Percentiles rank a stretch among this genome's conserved stretches.
Conservation (phyloP, 2,329 filamentous ascomycete species). For the Pseudopyricularia cyperi region DNA sequence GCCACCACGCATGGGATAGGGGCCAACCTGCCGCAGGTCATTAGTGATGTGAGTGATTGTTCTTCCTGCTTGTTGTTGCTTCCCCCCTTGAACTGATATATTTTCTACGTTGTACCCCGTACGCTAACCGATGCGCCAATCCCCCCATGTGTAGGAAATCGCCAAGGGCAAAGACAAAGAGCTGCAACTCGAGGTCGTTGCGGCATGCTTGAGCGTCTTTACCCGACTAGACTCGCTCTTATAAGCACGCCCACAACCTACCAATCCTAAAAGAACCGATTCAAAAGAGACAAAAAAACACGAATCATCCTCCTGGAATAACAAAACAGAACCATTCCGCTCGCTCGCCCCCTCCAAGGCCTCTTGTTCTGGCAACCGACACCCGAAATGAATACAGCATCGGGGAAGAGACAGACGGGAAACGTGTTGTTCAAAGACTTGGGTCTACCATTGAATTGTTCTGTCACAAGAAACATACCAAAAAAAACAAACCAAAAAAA, state of each 20-base stretch:
- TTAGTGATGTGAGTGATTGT: conserved; percentile 50
- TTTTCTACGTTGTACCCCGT: background rate
- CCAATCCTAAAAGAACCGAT: background rate
- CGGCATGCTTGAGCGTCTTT: conserved; percentile 93
- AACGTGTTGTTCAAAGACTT: too few species aligned
- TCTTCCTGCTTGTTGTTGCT: background rate
- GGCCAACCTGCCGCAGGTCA: conserved; percentile 78
- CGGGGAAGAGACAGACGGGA: too few species aligned
- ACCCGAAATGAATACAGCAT: too few species aligned
- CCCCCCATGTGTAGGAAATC: conserved; percentile 44
- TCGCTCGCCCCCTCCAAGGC: background rate
- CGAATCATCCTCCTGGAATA: background rate
- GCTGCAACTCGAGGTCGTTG: conserved; percentile 91
- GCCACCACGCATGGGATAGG: conserved; percentile 71
- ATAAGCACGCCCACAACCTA: conserved; percentile 27
- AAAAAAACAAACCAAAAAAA: too few species aligned
- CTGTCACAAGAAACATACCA: too few species aligned
- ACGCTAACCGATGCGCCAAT: too few species aligned
- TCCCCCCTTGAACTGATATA: background rate
- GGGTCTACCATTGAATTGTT: too few species aligned
- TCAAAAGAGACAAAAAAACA: background rate
- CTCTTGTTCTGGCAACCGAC: too few species aligned
- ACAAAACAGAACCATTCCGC: background rate
- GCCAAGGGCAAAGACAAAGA: conserved; percentile 84
- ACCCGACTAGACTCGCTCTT: conserved; percentile 93